These are phyloP conservation scores for Chrysosporium keratinophilum DNA, from an alignment of 2,329 filamentous ascomycete species.

Conservation along the genomic window DNA sequence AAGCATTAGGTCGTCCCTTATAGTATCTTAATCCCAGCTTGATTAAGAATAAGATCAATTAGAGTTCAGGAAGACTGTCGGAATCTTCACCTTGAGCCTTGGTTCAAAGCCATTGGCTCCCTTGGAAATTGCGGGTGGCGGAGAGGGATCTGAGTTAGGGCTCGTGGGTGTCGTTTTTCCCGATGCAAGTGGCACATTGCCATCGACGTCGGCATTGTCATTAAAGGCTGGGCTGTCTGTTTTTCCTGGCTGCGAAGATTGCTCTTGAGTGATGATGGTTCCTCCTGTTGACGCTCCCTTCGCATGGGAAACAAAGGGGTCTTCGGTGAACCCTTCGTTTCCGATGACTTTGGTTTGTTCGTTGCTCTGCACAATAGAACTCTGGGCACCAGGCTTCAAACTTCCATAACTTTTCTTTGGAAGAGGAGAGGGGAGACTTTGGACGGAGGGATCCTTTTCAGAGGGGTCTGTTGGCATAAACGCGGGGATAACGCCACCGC, in stretches of 20 bases:
- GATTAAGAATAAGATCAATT: neutral
- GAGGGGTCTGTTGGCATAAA: constrained; percentile 26
- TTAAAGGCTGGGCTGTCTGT: neutral
- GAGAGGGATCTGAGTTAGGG: neutral
- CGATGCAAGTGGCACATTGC: neutral
- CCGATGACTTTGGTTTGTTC: neutral
- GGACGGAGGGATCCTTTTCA: constrained; percentile 14
- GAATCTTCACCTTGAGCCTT: constrained; percentile 13
- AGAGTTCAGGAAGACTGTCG: neutral
- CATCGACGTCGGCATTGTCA: neutral
- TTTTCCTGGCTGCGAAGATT: neutral
- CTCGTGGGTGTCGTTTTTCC: neutral
- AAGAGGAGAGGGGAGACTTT: neutral
- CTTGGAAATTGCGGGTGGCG: neutral
- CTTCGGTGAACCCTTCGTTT: constrained; percentile 10
- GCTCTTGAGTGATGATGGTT: constrained; percentile 14
- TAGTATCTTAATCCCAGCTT: neutral
- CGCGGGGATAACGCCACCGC: constrained; percentile 75
- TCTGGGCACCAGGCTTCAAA: neutral
- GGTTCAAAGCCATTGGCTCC: constrained; percentile 3
- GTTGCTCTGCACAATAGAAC: neutral
- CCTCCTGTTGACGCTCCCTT: constrained; percentile 17
- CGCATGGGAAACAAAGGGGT: constrained; percentile 17
- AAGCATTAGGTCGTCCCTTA: neutral
- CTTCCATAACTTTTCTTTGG: constrained; percentile 1